These are phyloP conservation scores for Hibiscus trionum DNA, from an alignment of 345 rosid species.

Conservation along the genomic window DNA sequence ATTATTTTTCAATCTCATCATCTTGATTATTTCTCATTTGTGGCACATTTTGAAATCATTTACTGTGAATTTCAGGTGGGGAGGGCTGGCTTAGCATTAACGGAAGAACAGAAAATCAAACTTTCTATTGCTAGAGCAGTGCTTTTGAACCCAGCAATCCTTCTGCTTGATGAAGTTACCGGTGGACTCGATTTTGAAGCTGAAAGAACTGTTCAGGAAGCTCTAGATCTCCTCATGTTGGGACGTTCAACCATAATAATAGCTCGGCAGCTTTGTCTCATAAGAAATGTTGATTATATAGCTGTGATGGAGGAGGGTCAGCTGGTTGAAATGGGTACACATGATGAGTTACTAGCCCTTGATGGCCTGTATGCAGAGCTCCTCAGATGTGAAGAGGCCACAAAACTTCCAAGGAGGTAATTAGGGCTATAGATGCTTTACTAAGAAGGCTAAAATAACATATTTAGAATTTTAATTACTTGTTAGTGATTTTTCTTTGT, in stretches of 20 bases:
- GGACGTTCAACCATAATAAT: constrained; percentile 96
- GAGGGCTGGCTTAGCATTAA: constrained; percentile 74
- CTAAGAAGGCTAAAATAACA: not conserved
- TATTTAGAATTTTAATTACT: constrained; percentile 11
- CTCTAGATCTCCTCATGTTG: constrained; percentile 92
- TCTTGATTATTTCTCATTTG: constrained; percentile 1
- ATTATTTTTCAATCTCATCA: not conserved
- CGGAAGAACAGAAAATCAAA: constrained; percentile 94
- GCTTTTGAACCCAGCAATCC: constrained; percentile 77
- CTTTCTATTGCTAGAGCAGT: constrained; percentile 98
- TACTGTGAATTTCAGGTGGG: constrained; percentile 57
- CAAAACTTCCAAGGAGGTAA: constrained; percentile 96
- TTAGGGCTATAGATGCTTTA: constrained; percentile 5
- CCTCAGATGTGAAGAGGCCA: constrained; percentile 89
- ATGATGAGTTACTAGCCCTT: constrained; percentile 67
- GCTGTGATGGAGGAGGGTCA: constrained; percentile 99
- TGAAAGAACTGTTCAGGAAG: constrained; percentile 89
- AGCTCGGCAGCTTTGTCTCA: constrained; percentile 87
- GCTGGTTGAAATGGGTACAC: constrained; percentile 98
- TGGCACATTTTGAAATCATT: constrained; percentile 4
- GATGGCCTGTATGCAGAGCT: constrained; percentile 88
- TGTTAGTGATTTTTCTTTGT: constrained; percentile 7
- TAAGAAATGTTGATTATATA: constrained; percentile 89
- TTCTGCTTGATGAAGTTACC: constrained; percentile 96
- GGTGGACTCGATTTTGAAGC: constrained; percentile 99